Evolutionary conservation across 768 basidiomycete species (phyloP), one percentile per base, ranked within the genome.

Genomic region (Lactarius deliciosus): DNA sequence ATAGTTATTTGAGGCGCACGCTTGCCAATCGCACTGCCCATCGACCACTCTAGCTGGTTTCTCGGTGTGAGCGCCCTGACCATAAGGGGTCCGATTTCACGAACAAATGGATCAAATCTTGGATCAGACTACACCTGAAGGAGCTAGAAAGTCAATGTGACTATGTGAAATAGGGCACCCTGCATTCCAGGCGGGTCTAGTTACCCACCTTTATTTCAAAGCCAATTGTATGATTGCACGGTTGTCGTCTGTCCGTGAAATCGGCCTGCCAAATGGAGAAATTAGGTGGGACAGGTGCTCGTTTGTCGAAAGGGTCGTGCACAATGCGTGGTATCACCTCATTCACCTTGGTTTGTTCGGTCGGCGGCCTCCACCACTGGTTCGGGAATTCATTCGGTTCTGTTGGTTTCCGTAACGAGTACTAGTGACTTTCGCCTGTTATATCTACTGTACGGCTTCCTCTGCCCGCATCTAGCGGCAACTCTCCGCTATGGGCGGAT

Each of bases 211-310:
- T 36, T 54, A n/a, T 1, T 61, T n/a, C 22, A 28, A 36, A 16
- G 54, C 18, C 22, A 15, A 25, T 22, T 50, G 50, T 15, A 15
- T 50, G 45, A 45, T 22, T 13, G 20, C 60, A 47, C n/a, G 32
- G 22, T 47, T 57, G 55, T 64, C 36, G 57, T 6, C 4, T 30
- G 63, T 18, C 13, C 18, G n/a, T 58, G 57, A 64, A 64, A 15
- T 3, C 18, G 0, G 10, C 22, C 11, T 22, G 11, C 18, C 45
- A 61, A 30, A 61, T 47, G n/a, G 60, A 22, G 53, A 57, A 38
- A 57, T 57, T 57, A 50, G 59, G n/a, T 55, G 64, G 41, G 54
- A 41, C 28, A 25, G 16, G 57, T 41, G 53, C 22, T 36, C 32
- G 9, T 25, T 43, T 16, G 53, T 34, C 38, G n/a, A 56, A 38